Percentiles rank a stretch among this genome's conserved stretches.
Evolutionary conservation across 2,329 filamentous ascomycete species (phyloP).

Genomic region (Cytospora piceae): DNA sequence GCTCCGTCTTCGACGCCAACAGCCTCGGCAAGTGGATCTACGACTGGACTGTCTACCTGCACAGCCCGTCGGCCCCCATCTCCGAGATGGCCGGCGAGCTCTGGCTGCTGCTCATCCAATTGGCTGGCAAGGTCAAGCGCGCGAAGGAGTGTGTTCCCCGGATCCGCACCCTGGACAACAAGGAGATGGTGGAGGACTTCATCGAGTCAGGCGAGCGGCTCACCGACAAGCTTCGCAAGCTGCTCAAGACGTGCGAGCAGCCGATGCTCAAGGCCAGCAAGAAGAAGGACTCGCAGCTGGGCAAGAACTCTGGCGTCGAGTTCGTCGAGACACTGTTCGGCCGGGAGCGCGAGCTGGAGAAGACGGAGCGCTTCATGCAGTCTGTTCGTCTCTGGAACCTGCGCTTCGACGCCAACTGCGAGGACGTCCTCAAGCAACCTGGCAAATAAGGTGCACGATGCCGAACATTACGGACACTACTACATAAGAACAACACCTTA

Average conservation of each 20-base stretch:
- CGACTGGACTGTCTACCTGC: constrained; percentile 95
- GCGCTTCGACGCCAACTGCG: constrained; percentile 94
- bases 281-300: constrained; percentile 76
- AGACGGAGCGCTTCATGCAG: constrained; percentile 92
- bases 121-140: constrained; percentile 91
- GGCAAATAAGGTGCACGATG: constrained; percentile 48
- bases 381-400: constrained; percentile 86
- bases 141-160: constrained; percentile 76
- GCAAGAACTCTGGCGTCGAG: constrained; percentile 89
- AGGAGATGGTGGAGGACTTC: constrained; percentile 86
- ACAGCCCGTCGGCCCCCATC: constrained; percentile 80
- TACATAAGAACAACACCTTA: background rate
- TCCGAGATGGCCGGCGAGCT: constrained; percentile 91
- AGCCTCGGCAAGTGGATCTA: constrained; percentile 99
- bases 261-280: constrained; percentile 94
- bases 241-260: constrained; percentile 89
- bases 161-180: constrained; percentile 73
- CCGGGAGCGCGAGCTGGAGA: constrained; percentile 83
- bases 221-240: constrained; percentile 79
- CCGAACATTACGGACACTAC: background rate
- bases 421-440: constrained; percentile 75
- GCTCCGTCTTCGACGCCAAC: constrained; percentile 96
- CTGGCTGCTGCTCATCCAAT: constrained; percentile 92
- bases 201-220: constrained; percentile 86
- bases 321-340: constrained; percentile 97